Evolutionary conservation across 768 basidiomycete species (phyloP), one percentile per base, ranked within the genome.

Genomic region (Xerocomellus dryophilus): DNA sequence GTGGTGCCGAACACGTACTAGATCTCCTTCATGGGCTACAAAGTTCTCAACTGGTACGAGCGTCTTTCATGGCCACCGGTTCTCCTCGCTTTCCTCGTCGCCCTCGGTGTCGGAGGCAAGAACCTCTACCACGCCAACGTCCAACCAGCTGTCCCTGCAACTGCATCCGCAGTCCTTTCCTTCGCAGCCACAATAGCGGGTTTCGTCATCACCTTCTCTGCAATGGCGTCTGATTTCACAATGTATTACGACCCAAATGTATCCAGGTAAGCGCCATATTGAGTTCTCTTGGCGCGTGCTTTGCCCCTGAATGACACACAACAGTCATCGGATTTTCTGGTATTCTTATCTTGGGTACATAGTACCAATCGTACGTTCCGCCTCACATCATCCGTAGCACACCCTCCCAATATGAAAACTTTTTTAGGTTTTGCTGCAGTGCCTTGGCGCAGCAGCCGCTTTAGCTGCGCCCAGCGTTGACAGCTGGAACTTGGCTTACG

Each of bases 31-130:
- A 86, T 81, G 64, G 87, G 85, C 2, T 80, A 81, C 66, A 77
- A 71, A 77, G 65, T 89, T 71, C 56, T 92, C 75, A 74, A 78
- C 44, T 76, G 81, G 83, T 93, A 89, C 61, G 90, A 91, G 61
- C 78, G 83, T 10, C 54, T 87, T 3, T 75, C 85, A 2, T 92
- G 90, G 90, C 76, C 92, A 17, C 91, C 92, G 0, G 80, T 90
- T 17, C 63, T 90, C n/a, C 71, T 93, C 48, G 80, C 84, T 9
- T 91, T 85, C 66, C 59, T 90, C 31, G 78, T 93, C 48, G 82
- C 81, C 9, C 70, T 88, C 12, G 90, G 86, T 4, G 74, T 89
- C n/a, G 83, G 88, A 0, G 90, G 84, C 0, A 85, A 88, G 58
- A 76, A 91, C 58, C 73, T 93, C 11, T 71, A 71, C 15, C 78